Evolutionary conservation across 495 filamentous ascomycete genomes (phyloP), one percentile per base, ranked within the genome.

Genomic region (Rusavskia elegans): DNA sequence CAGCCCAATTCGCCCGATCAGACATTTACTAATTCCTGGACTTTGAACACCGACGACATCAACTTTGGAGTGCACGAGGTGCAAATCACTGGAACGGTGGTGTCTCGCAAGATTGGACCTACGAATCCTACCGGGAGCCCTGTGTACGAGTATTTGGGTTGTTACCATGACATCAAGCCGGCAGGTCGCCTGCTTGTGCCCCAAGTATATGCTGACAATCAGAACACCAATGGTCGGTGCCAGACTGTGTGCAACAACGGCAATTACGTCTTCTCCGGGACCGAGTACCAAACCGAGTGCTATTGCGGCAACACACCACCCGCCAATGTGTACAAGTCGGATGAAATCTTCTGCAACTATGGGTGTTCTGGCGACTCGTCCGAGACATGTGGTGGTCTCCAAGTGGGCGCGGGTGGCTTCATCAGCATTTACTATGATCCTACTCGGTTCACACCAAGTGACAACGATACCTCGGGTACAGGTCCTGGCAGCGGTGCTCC

Each of bases 221-320:
- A 59, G 1, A 68, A 61, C 23, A 61, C 60, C 3, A 72, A 72
- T 51, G 66, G 64, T 13, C 65, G 58, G 56, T 74, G 71, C 58
- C 63, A 65, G 49, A 59, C 50, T 32, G 62, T 61, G 20, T 73
- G 71, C 55, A 44, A 36, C 14, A 53, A 41, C 6, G 52, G 32
- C 16, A 69, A 65, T 7, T 72, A 66, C 40, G 64, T 59, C 2
- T 74, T 76, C 51, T 71, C 72, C 21, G 74, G 71, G 2, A 71
- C 71, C 0, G 63, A 78, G 36, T 78, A 75, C 53, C 64, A 70
- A 17, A 55, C 57, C 29, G 72, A 76, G 56, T 78, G 73, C 54
- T 75, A 71, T 68, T 73, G 72, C 48, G 72, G 68, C 6, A 61
- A 61, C 50, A 55, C 8, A 2, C 50, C 41, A 1, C 19, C 16